Base-by-base conservation (phyloP, 495 filamentous ascomycete genomes). In the Zalerion maritima region DNA sequence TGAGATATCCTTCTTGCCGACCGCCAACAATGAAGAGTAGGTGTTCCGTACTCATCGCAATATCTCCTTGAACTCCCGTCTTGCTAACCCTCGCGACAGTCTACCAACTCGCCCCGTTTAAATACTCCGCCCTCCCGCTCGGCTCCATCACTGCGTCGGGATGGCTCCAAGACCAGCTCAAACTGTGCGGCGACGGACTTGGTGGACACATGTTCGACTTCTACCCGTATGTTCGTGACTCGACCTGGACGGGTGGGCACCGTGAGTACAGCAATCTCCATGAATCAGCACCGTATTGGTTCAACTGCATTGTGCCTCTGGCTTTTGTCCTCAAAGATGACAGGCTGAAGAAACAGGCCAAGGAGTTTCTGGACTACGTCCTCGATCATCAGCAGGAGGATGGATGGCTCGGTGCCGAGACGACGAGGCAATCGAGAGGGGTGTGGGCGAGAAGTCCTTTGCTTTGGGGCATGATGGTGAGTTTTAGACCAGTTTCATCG, bases 241-340 rank as follows among this genome's bases (percentile, higher is more conserved):
- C 58, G 3, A 43, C 48, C 10, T 78, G 69, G 71, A 37, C 69
- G 6, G 71, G 72, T 2, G 65, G 67, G 2, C 46, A 48, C 13
- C 41, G 51, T 4, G 70, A 77, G 41, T 79, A 79, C 32, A 71
- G 64, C 24, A 44, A 43, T 5, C 52, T 77, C 2, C 58, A 73
- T 32, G 73, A 79, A 47, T 62, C 60, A 0, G 55, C 65, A 2
- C 71, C 72, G 1, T 78, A 79, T 42, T 79, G 72, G 74, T 64
- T 74, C 34, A 77, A 77, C 38, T 65, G 65, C 14, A 49, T 77
- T 3, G 74, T 79, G 2, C 70, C 73, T 8, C 55, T 77, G n/a
- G 69, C 74, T 9, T 77, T 67, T 40, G 49, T 50, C 0, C 44
- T 73, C 8, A 53, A 71, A 27, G 64, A 78, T 39, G 33, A 47